A percentile compares a stretch with the other conserved stretches of the same genome.
Evolutionary conservation across 2,329 filamentous ascomycete species (phyloP).

Genomic region (Bipolaris victoriae): DNA sequence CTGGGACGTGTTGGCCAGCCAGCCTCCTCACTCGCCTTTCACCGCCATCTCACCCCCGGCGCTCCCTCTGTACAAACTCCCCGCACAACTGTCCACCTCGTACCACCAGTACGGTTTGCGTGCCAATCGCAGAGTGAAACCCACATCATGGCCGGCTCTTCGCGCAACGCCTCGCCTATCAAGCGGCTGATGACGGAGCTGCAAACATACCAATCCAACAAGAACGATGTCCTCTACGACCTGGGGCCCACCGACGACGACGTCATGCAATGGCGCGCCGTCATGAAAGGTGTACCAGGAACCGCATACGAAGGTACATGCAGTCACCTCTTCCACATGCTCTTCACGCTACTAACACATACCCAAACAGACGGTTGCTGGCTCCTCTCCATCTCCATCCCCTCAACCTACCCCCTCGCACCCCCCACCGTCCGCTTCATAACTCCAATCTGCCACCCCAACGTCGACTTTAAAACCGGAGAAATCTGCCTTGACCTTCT

Average conservation of each 20-base stretch:
- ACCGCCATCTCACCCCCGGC: conserved; percentile 1
- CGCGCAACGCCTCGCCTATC: conserved; percentile 50
- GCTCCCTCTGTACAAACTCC: no score
- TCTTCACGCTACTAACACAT: not conserved
- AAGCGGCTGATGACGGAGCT: conserved; percentile 68
- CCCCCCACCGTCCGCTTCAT: conserved; percentile 80
- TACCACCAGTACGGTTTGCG: not conserved
- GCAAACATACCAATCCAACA: conserved; percentile 62
- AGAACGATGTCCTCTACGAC: conserved; percentile 62
- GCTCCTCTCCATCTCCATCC: conserved; percentile 79
- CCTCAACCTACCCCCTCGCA: conserved; percentile 75
- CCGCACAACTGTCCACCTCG: not conserved
- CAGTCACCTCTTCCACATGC: not conserved
- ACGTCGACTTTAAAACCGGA: conserved; percentile 65
- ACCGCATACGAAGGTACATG: conserved; percentile 65
- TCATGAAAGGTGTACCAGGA: conserved; percentile 64
- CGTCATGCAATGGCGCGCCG: conserved; percentile 65
- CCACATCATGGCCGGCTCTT: conserved; percentile 40
- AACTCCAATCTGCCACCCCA: conserved; percentile 57
- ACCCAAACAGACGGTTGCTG: conserved; percentile 70
- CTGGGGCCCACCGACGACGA: conserved; percentile 65
- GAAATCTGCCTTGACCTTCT: conserved; percentile 95
- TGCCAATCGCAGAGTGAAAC: not conserved
- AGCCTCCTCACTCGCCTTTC: conserved; percentile 1
- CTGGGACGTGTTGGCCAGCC: conserved; percentile 3